These are phyloP conservation scores for Apiospora sp. DNA, from an alignment of 2,329 filamentous ascomycete genomes.

Conservation along the genomic window DNA sequence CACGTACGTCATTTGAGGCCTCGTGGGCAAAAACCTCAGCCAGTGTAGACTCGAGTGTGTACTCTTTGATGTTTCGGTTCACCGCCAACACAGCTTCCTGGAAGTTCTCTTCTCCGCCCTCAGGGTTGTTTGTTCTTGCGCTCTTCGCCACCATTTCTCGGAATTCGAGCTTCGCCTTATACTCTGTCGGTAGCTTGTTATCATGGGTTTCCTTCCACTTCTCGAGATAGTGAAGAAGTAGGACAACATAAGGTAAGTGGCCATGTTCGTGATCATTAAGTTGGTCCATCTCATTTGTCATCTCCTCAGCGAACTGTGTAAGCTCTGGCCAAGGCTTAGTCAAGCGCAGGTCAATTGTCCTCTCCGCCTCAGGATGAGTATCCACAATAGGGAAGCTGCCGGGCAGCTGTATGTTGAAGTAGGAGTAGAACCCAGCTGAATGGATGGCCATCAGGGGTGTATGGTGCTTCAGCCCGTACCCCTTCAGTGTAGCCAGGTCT, in stretches of 20 bases:
- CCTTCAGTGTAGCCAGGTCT: conserved; percentile 53
- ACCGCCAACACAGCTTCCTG: conserved; percentile 90
- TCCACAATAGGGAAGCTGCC: conserved; percentile 91
- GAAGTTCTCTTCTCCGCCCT: conserved; percentile 96
- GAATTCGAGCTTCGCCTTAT: conserved; percentile 88
- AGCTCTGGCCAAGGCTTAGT: conserved; percentile 88
- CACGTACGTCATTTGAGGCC: conserved; percentile 59
- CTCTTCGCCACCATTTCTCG: conserved; percentile 72
- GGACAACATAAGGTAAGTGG: conserved; percentile 85
- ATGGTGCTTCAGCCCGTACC: conserved; percentile 60
- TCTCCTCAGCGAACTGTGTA: conserved; percentile 67
- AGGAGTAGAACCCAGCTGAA: conserved; percentile 91
- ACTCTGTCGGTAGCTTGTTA: conserved; percentile 73
- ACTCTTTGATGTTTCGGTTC: conserved; percentile 80
- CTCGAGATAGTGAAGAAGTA: conserved; percentile 83
- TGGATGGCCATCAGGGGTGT: conserved; percentile 84
- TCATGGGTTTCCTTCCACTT: conserved; percentile 78
- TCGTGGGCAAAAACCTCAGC: conserved; percentile 80
- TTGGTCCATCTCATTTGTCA: conserved; percentile 73
- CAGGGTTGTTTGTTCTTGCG: conserved; percentile 75
- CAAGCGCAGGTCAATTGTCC: conserved; percentile 84
- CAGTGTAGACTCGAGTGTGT: conserved; percentile 72
- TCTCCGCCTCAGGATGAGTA: conserved; percentile 89
- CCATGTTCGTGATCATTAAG: conserved; percentile 85
- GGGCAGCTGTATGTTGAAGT: conserved; percentile 81